A percentile compares a stretch with the other conserved stretches of the same genome.
Evolutionary conservation across 345 rosid genomes (phyloP).

Genomic region (Euphorbia pulcherrima): DNA sequence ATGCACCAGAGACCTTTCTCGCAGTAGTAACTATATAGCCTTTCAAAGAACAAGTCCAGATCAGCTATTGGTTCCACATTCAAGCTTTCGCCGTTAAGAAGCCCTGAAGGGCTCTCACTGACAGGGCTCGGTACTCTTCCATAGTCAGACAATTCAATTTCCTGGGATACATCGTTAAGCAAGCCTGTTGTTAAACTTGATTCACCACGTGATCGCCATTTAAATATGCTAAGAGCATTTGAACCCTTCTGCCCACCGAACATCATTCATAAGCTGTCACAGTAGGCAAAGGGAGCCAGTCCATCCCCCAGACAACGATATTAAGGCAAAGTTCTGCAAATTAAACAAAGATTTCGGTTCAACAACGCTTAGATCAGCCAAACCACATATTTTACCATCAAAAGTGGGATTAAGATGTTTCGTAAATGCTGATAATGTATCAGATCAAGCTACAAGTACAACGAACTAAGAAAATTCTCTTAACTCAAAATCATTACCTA

Average conservation of each 20-base stretch:
- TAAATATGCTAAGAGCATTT: slow-evolving; percentile 56
- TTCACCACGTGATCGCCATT: slow-evolving; percentile 64
- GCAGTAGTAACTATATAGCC: slow-evolving; percentile 82
- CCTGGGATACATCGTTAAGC: slow-evolving; percentile 74
- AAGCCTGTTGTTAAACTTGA: slow-evolving; percentile 72
- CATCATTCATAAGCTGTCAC: slow-evolving; percentile 67
- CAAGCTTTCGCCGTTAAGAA: slow-evolving; percentile 87
- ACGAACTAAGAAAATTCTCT: neutral
- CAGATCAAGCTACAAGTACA: too few species aligned
- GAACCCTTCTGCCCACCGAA: slow-evolving; percentile 61
- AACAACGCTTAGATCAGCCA: neutral
- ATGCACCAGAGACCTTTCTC: slow-evolving; percentile 98
- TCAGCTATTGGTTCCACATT: slow-evolving; percentile 77
- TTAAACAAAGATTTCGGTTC: neutral
- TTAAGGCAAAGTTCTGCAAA: slow-evolving; percentile 17
- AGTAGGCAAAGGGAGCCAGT: slow-evolving; percentile 58
- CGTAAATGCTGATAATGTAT: neutral
- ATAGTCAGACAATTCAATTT: slow-evolving; percentile 80
- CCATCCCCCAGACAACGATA: slow-evolving; percentile 62
- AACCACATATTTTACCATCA: neutral
- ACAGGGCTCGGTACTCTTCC: slow-evolving; percentile 88
- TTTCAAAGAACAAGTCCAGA: slow-evolving; percentile 89
- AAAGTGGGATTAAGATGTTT: neutral
- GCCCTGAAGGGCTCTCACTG: slow-evolving; percentile 93
- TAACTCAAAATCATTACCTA: neutral